phyloP scores from a whole-genome alignment of 2,329 filamentous ascomycete genomes.

The Lachnellula subtilissima region DNA sequence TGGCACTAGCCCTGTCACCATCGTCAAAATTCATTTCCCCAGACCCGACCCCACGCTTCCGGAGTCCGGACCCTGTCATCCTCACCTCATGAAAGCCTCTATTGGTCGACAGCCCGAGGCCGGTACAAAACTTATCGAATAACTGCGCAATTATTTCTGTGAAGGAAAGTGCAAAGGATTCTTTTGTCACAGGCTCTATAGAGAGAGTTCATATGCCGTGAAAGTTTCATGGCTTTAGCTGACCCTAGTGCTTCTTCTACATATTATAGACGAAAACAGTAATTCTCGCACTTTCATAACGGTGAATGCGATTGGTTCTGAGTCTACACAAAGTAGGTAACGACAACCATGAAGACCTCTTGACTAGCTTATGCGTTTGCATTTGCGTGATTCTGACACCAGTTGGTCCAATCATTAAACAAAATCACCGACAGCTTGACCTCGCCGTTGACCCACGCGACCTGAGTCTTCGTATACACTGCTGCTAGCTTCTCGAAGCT shows the following conservation, averaged over 20 bases:
- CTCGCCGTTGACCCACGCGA: slow-evolving; percentile 53
- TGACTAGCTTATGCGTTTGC: slow-evolving; percentile 2
- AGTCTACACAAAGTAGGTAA: not conserved
- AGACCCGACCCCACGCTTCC: too few species aligned
- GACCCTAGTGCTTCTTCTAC: too few species aligned
- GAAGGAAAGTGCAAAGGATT: too few species aligned
- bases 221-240: not conserved
- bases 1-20: too few species aligned
- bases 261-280: not conserved
- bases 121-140: too few species aligned
- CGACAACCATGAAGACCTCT: not conserved
- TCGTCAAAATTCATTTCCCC: too few species aligned
- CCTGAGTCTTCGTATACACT: slow-evolving; percentile 60
- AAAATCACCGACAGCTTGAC: slow-evolving; percentile 59
- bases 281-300: not conserved
- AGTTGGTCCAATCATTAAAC: slow-evolving; percentile 71
- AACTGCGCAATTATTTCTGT: too few species aligned
- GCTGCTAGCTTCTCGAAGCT: slow-evolving; percentile 52
- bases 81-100: too few species aligned
- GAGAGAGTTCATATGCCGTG: too few species aligned
- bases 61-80: too few species aligned
- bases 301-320: not conserved
- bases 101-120: too few species aligned
- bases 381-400: slow-evolving; percentile 51
- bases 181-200: too few species aligned